These are phyloP conservation scores for Prunus fruticosa DNA, from an alignment of 306 rosid genomes.

Conservation along the genomic window DNA sequence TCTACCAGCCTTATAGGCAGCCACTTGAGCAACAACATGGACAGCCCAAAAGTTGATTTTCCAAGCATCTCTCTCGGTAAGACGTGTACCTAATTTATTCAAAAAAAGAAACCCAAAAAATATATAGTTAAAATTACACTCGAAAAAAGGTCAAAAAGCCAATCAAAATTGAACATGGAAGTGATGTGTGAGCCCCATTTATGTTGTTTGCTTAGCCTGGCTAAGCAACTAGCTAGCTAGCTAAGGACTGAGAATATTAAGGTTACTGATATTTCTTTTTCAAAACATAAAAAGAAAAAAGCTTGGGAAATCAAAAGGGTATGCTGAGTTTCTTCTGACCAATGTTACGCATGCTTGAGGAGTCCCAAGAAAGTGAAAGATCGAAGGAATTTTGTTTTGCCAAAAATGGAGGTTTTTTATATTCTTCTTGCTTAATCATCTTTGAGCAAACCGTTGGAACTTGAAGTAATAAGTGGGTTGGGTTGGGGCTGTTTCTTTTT, in stretches of 20 bases:
- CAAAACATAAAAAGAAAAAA: neutral
- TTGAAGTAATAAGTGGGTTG: constrained; percentile 29
- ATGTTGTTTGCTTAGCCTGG: constrained; percentile 4
- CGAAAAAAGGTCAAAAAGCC: constrained; percentile 20
- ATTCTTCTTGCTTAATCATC: neutral
- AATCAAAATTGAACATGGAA: constrained; percentile 15
- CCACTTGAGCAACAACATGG: constrained; percentile 98
- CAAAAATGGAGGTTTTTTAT: constrained; percentile 14
- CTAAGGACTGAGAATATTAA: neutral
- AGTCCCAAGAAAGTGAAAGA: constrained; percentile 61
- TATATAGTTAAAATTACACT: constrained; percentile 7
- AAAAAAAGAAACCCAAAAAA: neutral
- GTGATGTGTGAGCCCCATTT: constrained; percentile 32
- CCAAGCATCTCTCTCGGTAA: constrained; percentile 99
- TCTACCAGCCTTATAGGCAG: constrained; percentile 79
- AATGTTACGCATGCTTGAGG: constrained; percentile 59
- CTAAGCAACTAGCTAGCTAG: constrained; percentile 18
- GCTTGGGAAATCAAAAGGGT: neutral
- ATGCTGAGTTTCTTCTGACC: constrained; percentile 28
- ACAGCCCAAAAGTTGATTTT: constrained; percentile 98
- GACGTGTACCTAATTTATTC: constrained; percentile 74
- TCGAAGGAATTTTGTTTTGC: constrained; percentile 17
- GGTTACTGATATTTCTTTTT: neutral
- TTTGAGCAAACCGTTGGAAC: constrained; percentile 41
- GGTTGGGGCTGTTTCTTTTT: neutral